phyloP scores from a whole-genome alignment of 2,329 filamentous ascomycete genomes.

The Ilyonectria sp. region DNA sequence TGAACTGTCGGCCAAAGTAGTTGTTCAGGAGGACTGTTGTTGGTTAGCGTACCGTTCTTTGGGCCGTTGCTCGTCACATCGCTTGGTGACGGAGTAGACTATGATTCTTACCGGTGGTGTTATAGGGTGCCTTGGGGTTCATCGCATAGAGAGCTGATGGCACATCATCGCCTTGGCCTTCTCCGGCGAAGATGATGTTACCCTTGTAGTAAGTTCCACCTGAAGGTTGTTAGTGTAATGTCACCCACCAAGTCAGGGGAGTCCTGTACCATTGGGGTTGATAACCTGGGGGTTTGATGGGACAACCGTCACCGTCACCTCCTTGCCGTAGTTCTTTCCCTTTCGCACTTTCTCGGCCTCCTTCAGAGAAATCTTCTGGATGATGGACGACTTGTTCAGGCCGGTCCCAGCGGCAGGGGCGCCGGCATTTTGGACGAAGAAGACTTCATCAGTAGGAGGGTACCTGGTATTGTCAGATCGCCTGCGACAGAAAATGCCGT shows the following conservation, averaged over 20 bases:
- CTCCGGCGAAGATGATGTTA: slow-evolving; percentile 64
- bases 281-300: slow-evolving; percentile 60
- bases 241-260: background rate
- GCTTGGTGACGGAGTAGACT: background rate
- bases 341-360: slow-evolving; percentile 55
- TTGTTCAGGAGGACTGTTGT: slow-evolving; percentile 67
- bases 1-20: slow-evolving; percentile 73
- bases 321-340: slow-evolving; percentile 36
- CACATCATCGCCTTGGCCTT: slow-evolving; percentile 62
- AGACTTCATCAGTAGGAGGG: slow-evolving; percentile 64
- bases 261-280: slow-evolving; percentile 64
- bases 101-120: slow-evolving; percentile 59
- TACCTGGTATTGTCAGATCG: slow-evolving; percentile 44
- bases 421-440: slow-evolving; percentile 69
- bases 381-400: slow-evolving; percentile 64
- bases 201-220: slow-evolving; percentile 66
- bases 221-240: slow-evolving; percentile 34
- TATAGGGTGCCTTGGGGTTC: slow-evolving; percentile 60
- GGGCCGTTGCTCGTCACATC: background rate
- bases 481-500: background rate
- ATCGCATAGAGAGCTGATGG: slow-evolving; percentile 46
- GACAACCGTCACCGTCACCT: slow-evolving; percentile 60
- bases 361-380: slow-evolving; percentile 64
- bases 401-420: slow-evolving; percentile 63
- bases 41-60: background rate